Evolutionary conservation across 2,329 filamentous ascomycete species (phyloP).

Genomic region (Pseudogymnoascus sp.): DNA sequence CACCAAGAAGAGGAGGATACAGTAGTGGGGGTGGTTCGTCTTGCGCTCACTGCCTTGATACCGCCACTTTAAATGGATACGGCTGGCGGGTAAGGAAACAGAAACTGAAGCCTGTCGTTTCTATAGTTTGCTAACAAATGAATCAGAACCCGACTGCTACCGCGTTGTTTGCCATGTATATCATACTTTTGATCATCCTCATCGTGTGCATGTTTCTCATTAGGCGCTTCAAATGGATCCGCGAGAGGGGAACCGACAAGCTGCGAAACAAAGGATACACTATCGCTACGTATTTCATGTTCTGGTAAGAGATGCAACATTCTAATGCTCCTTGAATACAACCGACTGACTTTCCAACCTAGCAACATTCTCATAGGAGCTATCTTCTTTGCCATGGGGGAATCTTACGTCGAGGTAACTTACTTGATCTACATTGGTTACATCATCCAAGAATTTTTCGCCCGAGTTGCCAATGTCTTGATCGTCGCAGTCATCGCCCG

Average conservation of each 20-base stretch:
- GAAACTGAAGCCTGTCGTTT: not conserved
- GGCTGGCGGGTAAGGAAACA: not conserved
- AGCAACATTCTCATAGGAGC: not conserved
- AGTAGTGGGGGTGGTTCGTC: not conserved
- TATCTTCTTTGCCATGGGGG: not conserved
- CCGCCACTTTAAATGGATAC: not conserved
- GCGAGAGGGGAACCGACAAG: not conserved
- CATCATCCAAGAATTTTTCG: not conserved
- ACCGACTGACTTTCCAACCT: not conserved
- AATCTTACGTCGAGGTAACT: not conserved
- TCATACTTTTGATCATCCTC: not conserved
- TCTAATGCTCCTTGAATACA: not conserved
- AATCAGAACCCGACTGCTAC: not conserved
- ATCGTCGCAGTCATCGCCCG: not conserved
- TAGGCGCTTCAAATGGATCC: not conserved
- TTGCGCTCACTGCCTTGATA: not conserved
- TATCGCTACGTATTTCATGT: not conserved
- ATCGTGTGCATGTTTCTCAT: not conserved
- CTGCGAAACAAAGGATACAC: not conserved
- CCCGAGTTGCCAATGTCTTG: not conserved
- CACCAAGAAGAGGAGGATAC: constrained; percentile 2
- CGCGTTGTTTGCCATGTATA: not conserved
- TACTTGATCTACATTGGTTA: not conserved
- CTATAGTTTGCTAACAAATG: not conserved
- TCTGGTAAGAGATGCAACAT: not conserved